These are phyloP conservation scores for Penicillium paxilli DNA, from an alignment of 495 filamentous ascomycete genomes.

Conservation along the genomic window DNA sequence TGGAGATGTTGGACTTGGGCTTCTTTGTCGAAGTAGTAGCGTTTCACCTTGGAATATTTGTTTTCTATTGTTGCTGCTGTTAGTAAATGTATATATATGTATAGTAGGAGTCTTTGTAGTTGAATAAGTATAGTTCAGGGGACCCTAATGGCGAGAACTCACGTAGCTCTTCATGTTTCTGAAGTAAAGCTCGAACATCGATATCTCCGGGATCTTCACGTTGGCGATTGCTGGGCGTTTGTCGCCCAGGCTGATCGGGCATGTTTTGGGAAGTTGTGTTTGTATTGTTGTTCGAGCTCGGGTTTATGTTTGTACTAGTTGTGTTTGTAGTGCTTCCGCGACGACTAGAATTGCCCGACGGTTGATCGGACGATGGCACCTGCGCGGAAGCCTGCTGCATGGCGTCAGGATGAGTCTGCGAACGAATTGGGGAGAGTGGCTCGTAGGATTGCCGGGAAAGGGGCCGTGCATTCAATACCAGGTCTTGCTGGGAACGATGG, in stretches of 20 bases:
- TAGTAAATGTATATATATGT: no score
- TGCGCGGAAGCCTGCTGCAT: slow-evolving; percentile 31
- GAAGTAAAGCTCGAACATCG: slow-evolving; percentile 42
- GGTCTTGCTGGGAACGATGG: slow-evolving; percentile 18
- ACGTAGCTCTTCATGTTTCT: slow-evolving; percentile 66
- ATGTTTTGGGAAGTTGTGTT: slow-evolving; percentile 31
- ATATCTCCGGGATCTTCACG: slow-evolving; percentile 56
- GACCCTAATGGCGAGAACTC: no score
- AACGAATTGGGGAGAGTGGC: slow-evolving; percentile 34
- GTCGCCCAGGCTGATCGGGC: slow-evolving; percentile 50
- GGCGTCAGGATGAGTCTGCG: slow-evolving; percentile 32
- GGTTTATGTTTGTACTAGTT: no score
- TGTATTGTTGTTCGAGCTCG: no score
- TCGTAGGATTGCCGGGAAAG: slow-evolving; percentile 61
- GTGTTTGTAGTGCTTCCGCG: slow-evolving; percentile 20
- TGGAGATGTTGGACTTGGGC: slow-evolving; percentile 92
- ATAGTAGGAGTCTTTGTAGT: no score
- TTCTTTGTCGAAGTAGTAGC: slow-evolving; percentile 95
- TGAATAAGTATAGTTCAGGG: no score
- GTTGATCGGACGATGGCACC: slow-evolving; percentile 12
- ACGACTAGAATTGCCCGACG: slow-evolving; percentile 15
- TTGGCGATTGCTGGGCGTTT: slow-evolving; percentile 54
- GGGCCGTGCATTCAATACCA: slow-evolving; percentile 40
- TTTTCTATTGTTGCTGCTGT: slow-evolving; percentile 57
- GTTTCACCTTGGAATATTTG: slow-evolving; percentile 98